A percentile compares a stretch with the other conserved stretches of the same genome.
Conservation (phyloP, 2,329 filamentous ascomycete genomes). For the Tolypocladium amazonense region DNA sequence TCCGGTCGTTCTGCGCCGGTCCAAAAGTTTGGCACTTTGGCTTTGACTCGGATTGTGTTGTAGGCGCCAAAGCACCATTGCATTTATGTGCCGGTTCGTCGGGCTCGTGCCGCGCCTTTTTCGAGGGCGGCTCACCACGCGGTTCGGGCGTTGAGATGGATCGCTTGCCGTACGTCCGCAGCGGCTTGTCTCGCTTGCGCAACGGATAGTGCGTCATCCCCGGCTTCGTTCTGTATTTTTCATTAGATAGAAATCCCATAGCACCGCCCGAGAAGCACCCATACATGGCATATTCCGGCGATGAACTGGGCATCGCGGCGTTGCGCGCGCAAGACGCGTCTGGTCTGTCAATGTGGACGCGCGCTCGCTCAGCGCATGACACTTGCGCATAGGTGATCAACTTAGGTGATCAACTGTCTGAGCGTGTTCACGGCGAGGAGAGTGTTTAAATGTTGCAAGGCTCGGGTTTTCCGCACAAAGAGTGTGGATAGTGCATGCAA, state of each 20-base stretch:
- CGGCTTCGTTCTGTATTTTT: conserved; percentile 18
- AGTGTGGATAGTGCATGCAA: background rate
- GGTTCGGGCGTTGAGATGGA: conserved; percentile 11
- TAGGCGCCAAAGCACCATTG: background rate
- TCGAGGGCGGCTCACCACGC: conserved; percentile 13
- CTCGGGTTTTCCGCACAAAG: background rate
- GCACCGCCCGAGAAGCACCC: background rate
- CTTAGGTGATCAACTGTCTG: too few species aligned
- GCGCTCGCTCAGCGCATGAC: background rate
- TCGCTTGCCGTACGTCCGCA: conserved; percentile 30
- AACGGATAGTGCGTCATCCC: conserved; percentile 10
- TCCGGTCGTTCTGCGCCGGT: background rate
- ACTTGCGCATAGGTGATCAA: too few species aligned
- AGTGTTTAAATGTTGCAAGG: background rate
- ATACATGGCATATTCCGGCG: conserved; percentile 20
- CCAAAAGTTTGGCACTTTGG: background rate
- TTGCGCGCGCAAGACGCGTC: background rate
- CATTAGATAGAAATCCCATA: conserved; percentile 2
- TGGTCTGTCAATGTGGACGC: too few species aligned
- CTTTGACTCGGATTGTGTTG: background rate
- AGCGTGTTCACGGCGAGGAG: background rate
- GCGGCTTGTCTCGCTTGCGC: conserved; percentile 20
- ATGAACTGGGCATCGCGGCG: conserved; percentile 7
- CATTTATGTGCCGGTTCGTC: background rate
- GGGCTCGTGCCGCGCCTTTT: conserved; percentile 12